A percentile compares a stretch with the other conserved stretches of the same genome.
Evolutionary conservation across 1,139 yeast genomes (phyloP).

Genomic region (Pichia sp.): DNA sequence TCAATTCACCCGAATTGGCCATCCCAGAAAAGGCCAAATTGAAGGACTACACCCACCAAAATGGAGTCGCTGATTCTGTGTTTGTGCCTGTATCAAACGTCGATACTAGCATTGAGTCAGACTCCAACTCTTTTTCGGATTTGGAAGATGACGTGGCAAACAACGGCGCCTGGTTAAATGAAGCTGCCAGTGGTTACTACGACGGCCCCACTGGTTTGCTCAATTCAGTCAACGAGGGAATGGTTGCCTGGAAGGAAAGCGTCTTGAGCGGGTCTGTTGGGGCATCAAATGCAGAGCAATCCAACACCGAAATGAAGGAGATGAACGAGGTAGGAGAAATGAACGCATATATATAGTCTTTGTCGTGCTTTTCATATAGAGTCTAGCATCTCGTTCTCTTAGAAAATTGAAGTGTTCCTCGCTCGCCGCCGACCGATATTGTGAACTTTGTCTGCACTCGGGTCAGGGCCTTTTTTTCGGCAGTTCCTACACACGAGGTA

Average conservation of each 20-base stretch:
- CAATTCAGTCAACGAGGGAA: slow-evolving; percentile 34
- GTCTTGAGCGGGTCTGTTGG: background rate
- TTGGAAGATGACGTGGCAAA: slow-evolving; percentile 6
- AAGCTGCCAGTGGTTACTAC: slow-evolving; percentile 32
- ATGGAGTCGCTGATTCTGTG: background rate
- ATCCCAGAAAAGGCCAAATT: background rate
- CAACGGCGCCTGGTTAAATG: slow-evolving; percentile 21
- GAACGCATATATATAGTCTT: slow-evolving; percentile 8
- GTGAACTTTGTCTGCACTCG: background rate
- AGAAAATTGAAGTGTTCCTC: background rate
- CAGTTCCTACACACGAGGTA: background rate
- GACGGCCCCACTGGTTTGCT: slow-evolving; percentile 72
- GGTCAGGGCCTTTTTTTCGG: too few species aligned
- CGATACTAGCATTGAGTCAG: background rate
- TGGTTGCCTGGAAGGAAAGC: slow-evolving; percentile 24
- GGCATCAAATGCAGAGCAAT: background rate
- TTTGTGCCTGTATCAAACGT: background rate
- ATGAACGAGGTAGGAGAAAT: slow-evolving; percentile 12
- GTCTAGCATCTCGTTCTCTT: background rate
- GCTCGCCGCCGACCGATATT: background rate
- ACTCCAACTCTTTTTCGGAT: background rate
- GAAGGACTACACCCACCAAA: background rate
- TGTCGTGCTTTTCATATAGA: background rate
- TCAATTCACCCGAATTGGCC: background rate
- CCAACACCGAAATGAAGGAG: slow-evolving; percentile 1